phyloP scores from a whole-genome alignment of 2,329 filamentous ascomycete species.

The Pyricularia sp. region DNA sequence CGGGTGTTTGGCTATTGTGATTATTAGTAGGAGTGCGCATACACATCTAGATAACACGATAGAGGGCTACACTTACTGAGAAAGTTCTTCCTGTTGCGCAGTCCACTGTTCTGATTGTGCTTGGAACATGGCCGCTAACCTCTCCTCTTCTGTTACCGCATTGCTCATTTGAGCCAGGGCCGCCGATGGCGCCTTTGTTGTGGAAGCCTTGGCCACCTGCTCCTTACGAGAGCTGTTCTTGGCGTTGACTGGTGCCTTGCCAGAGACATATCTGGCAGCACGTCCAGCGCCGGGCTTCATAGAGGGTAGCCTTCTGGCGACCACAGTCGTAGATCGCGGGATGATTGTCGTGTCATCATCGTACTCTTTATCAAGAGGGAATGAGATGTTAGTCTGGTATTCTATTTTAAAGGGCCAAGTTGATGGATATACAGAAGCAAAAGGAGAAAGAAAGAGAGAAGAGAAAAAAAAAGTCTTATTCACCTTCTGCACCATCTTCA shows the following conservation, averaged over 20 bases:
- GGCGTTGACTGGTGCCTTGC: conserved; percentile 85
- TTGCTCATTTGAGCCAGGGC: conserved; percentile 60
- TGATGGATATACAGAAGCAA: neutral
- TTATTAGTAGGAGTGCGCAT: conserved; percentile 21
- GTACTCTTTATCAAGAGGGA: conserved; percentile 54
- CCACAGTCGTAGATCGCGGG: conserved; percentile 85
- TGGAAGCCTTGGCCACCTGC: conserved; percentile 46
- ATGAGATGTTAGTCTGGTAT: conserved; percentile 17
- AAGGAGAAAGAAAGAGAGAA: neutral
- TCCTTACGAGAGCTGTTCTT: conserved; percentile 68
- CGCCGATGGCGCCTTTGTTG: conserved; percentile 43
- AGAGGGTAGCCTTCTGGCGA: conserved; percentile 79
- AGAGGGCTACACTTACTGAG: conserved; percentile 47
- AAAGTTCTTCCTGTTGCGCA: conserved; percentile 86
- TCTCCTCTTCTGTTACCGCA: conserved; percentile 87
- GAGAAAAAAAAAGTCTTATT: conserved; percentile 20
- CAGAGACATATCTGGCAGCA: conserved; percentile 90
- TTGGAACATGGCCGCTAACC: conserved; percentile 84
- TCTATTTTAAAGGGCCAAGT: neutral
- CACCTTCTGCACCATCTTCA: conserved; percentile 85
- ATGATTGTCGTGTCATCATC: conserved; percentile 98
- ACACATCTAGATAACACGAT: neutral
- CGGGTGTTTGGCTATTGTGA: conserved; percentile 46
- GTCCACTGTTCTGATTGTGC: conserved; percentile 88
- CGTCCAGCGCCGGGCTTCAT: conserved; percentile 77